Base-by-base conservation (phyloP, 805 yeast genomes). In the Yamadazyma endophytica region DNA sequence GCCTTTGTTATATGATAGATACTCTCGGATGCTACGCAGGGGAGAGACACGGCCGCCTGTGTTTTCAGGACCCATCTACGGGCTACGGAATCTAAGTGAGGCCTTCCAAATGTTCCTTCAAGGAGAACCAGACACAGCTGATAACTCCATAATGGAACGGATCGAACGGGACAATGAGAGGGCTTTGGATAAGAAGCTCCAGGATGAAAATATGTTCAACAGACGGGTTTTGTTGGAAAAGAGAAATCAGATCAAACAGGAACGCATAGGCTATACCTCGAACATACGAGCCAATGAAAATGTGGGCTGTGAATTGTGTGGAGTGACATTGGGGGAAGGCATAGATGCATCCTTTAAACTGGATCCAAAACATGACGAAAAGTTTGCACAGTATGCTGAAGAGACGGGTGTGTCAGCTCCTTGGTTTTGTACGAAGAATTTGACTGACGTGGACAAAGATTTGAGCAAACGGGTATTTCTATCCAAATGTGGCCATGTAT, bases 401-500 rank as follows among this genome's bases (percentile, higher is more conserved):
- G 44, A 47, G 32, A 51, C 43, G 29, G 46, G 50, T 9, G 61
- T 67, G n/a, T 62, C 49, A 14, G 83, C 89, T 2, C 90, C 92
- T 2, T 83, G 81, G 71, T 81, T 75, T 43, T 73, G 79, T 21
- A 43, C 64, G 11, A 49, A 40, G 21, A 31, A 48, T 15, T 32
- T 61, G 18, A 46, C 51, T 18, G 54, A 51, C 9, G 45, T 50
- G 14, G 44, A 54, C n/a, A 36, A 36, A 18, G 57, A 54, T 28
- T 22, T 58, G 18, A 37, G 47, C 9, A 37, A 30, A 20, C 32
- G 67, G 21, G 34, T 54, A 9, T 87, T 79, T 47, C 68, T 70
- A 13, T 71, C 84, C 0, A 58, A 55, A 23, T 87, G 96, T 62
- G 96, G 96, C 0, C 96, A 87, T 59, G 72, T 79, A 1, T 87